These are phyloP conservation scores for Aaosphaeria pasadenensis DNA, from an alignment of 2,329 filamentous ascomycete genomes.

Conservation along the genomic window DNA sequence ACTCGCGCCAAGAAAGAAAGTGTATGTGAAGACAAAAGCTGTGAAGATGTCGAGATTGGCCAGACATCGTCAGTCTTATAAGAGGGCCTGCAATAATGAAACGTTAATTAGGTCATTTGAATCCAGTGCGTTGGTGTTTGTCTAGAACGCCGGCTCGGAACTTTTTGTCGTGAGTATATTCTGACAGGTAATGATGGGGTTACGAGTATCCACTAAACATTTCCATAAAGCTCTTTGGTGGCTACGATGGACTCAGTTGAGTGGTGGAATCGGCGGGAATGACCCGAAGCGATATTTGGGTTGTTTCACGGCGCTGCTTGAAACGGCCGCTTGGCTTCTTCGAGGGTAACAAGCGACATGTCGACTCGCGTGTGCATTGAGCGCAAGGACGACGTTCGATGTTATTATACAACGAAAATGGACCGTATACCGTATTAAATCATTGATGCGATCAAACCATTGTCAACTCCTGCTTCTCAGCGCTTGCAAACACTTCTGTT, in stretches of 20 bases:
- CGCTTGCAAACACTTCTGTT: constrained; percentile 15
- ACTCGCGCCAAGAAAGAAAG: not conserved
- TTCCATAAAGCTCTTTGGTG: not conserved
- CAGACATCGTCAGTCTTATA: not conserved
- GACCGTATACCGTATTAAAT: too few species aligned
- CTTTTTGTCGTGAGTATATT: not conserved
- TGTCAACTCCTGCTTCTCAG: constrained; percentile 16
- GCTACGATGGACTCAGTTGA: not conserved
- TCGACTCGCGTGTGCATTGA: not conserved
- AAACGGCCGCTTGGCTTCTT: not conserved
- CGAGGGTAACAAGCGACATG: not conserved
- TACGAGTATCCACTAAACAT: not conserved
- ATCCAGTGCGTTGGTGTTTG: not conserved
- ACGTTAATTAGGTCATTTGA: not conserved
- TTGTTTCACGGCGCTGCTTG: not conserved
- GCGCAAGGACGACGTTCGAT: too few species aligned
- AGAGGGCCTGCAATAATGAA: not conserved
- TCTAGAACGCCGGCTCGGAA: not conserved
- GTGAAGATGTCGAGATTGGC: not conserved
- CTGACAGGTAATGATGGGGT: not conserved
- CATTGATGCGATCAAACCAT: constrained; percentile 9
- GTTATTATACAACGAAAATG: too few species aligned
- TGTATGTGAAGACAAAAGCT: not conserved
- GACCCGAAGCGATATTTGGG: not conserved
- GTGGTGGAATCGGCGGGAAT: not conserved